Conservation (phyloP, 163 green algal genomes). For the Scenedesmus sp. region DNA sequence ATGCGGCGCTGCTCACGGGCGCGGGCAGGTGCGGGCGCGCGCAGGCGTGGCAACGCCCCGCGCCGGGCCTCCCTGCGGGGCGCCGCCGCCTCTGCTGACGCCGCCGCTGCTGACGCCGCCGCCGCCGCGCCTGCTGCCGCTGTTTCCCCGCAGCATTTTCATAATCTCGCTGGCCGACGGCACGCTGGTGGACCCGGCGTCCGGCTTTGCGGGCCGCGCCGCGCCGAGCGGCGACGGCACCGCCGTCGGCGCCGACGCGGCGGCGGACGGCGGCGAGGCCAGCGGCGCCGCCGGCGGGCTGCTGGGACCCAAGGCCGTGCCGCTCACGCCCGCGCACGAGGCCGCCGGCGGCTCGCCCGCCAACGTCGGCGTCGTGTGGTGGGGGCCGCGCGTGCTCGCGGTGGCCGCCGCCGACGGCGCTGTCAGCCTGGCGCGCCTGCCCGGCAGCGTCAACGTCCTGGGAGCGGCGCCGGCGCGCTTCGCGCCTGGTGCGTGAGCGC, state of each 20-base stretch:
- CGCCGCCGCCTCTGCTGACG: no score
- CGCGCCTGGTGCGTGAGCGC: constrained; percentile 7
- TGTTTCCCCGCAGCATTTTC: background rate
- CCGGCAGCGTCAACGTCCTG: constrained; percentile 32
- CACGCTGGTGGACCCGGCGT: constrained; percentile 4
- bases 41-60: no score
- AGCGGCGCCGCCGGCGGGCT: background rate
- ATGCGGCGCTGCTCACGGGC: constrained; percentile 34
- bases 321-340: background rate
- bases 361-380: constrained; percentile 25
- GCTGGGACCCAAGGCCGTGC: background rate
- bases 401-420: constrained; percentile 21
- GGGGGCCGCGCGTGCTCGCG: constrained; percentile 33
- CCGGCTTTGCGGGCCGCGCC: constrained; percentile 27
- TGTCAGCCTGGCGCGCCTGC: constrained; percentile 19
- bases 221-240: constrained; percentile 15
- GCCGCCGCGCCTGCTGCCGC: no score
- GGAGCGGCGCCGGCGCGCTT: constrained; percentile 14
- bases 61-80: no score
- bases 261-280: background rate
- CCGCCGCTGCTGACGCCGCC: no score
- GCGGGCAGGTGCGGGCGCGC: constrained; percentile 1
- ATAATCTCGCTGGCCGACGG: constrained; percentile 15
- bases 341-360: background rate
- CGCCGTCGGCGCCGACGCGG: no score